A percentile compares a stretch with the other conserved stretches of the same genome.
These are phyloP conservation scores for Amphicarpaea edgeworthii DNA, from an alignment of 306 rosid species.

Conservation along the genomic window DNA sequence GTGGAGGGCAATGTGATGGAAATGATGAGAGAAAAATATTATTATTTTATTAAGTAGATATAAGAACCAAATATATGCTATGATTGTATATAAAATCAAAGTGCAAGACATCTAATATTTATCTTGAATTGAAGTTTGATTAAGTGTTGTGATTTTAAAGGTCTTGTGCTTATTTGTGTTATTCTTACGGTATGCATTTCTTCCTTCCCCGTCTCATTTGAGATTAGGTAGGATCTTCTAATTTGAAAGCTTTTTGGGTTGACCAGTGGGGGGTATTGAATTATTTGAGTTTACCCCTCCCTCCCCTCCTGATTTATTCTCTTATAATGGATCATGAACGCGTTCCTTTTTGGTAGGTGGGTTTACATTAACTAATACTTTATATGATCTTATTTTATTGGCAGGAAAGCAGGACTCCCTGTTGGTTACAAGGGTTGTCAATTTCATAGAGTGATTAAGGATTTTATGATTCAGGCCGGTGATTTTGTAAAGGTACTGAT, in stretches of 20 bases:
- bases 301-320: not conserved
- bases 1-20: not conserved
- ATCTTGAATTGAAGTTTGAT: conserved; percentile 14
- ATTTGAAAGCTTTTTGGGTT: not conserved
- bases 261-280: no score
- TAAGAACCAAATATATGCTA: conserved; percentile 10
- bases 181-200: not conserved
- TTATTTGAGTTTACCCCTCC: not conserved
- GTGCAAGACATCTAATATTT: not conserved
- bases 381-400: conserved; percentile 29
- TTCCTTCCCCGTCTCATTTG: not conserved
- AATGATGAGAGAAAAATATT: not conserved
- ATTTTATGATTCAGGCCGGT: conserved; percentile 98
- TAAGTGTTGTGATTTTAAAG: conserved; percentile 2
- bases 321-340: conserved; percentile 1
- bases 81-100: not conserved
- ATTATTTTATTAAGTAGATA: not conserved
- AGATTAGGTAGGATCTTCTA: not conserved
- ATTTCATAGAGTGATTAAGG: conserved; percentile 97
- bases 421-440: conserved; percentile 95
- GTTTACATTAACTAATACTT: conserved; percentile 11
- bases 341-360: conserved; percentile 1
- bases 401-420: conserved; percentile 94
- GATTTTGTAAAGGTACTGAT: conserved; percentile 79
- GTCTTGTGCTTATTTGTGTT: not conserved